These are phyloP conservation scores for Kazachstania psychrophila DNA, from an alignment of 805 yeast genomes.

Conservation along the genomic window DNA sequence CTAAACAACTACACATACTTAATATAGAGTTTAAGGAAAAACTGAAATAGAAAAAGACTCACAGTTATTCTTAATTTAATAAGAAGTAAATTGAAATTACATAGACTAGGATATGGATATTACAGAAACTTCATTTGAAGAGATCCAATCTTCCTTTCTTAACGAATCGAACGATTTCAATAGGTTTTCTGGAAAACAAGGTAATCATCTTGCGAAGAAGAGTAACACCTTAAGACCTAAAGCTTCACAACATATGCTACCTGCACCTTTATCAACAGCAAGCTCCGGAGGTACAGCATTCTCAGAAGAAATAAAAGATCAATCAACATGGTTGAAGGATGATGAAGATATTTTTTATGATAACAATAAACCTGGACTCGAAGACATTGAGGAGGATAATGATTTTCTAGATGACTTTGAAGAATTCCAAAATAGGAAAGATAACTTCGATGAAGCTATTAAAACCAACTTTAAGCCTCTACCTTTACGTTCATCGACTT, in stretches of 20 bases:
- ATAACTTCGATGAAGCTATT: conserved; percentile 22
- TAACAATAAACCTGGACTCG: background rate
- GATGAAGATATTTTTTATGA: background rate
- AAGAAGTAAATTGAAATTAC: background rate
- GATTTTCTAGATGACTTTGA: conserved; percentile 24
- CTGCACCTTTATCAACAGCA: conserved; percentile 21
- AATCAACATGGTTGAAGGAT: background rate
- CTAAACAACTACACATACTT: no score
- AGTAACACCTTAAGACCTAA: background rate
- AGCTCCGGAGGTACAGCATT: conserved; percentile 27
- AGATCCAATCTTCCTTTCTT: conserved; percentile 23
- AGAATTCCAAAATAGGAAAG: conserved; percentile 22
- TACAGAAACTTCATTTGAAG: conserved; percentile 28
- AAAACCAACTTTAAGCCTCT: conserved; percentile 11
- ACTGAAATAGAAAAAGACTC: background rate
- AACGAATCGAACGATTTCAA: conserved; percentile 3
- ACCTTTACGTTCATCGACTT: conserved; percentile 1
- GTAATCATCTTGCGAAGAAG: background rate
- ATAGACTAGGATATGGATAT: conserved; percentile 5
- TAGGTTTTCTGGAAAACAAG: background rate
- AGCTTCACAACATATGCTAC: conserved; percentile 3
- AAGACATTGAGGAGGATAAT: conserved; percentile 15
- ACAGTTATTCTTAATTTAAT: conserved; percentile 1
- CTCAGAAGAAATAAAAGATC: conserved; percentile 12
- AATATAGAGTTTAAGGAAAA: background rate